These are phyloP conservation scores for Cephaloascus albidus DNA, from an alignment of 805 yeast genomes.

Conservation along the genomic window DNA sequence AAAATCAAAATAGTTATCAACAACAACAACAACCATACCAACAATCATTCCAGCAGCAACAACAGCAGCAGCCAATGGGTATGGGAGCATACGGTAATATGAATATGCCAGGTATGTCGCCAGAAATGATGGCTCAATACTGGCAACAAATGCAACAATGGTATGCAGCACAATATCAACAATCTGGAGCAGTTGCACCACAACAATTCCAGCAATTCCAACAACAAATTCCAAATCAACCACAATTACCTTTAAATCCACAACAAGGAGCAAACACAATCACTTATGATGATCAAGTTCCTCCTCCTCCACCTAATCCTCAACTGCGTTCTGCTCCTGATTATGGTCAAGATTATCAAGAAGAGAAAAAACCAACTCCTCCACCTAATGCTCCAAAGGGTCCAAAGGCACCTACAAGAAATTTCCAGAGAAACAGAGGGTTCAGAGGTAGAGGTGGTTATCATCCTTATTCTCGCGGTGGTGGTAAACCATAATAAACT, in stretches of 20 bases:
- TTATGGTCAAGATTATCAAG: slow-evolving; percentile 7
- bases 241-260: slow-evolving; percentile 25
- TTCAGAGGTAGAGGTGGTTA: slow-evolving; percentile 19
- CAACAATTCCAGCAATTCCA: slow-evolving; percentile 3
- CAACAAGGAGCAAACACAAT: slow-evolving; percentile 19
- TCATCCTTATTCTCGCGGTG: slow-evolving; percentile 27
- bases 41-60: slow-evolving; percentile 22
- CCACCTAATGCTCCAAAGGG: slow-evolving; percentile 40
- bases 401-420: slow-evolving; percentile 32
- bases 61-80: slow-evolving; percentile 12
- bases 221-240: not conserved
- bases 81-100: slow-evolving; percentile 6
- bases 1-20: slow-evolving; percentile 7
- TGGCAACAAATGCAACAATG: slow-evolving; percentile 59
- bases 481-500: too few relatives aligned
- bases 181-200: slow-evolving; percentile 15
- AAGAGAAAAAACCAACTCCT: slow-evolving; percentile 12
- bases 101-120: slow-evolving; percentile 19
- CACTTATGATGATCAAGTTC: slow-evolving; percentile 15
- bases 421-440: slow-evolving; percentile 17
- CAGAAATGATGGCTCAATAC: slow-evolving; percentile 57
- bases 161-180: slow-evolving; percentile 53
- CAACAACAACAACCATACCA: slow-evolving; percentile 7
- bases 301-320: slow-evolving; percentile 13
- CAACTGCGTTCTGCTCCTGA: slow-evolving; percentile 10